phyloP scores from a whole-genome alignment of 2,329 filamentous ascomycete genomes.

The Cladophialophora carrionii region DNA sequence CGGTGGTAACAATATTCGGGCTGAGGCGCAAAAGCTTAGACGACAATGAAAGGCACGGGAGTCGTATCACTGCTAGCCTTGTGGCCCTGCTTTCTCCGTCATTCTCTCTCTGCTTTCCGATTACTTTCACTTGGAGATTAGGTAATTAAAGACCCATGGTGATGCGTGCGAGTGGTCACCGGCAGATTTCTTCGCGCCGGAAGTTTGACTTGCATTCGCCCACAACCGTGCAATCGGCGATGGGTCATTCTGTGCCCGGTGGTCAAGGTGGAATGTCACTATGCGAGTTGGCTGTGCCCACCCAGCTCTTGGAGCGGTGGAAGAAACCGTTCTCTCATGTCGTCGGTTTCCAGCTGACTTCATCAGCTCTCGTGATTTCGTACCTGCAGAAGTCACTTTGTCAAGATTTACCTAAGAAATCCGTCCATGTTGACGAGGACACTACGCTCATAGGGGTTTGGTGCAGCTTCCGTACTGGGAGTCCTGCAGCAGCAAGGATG shows the following conservation, averaged over 20 bases:
- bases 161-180: neutral
- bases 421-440: neutral
- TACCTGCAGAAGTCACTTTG: slow-evolving; percentile 17
- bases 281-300: no score
- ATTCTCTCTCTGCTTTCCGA: neutral
- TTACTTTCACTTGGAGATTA: neutral
- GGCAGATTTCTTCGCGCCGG: no score
- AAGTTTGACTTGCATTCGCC: neutral
- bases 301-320: neutral
- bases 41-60: neutral
- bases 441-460: slow-evolving; percentile 1
- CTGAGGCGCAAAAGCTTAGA: neutral
- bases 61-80: neutral
- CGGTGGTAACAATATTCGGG: neutral
- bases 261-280: no score
- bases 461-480: neutral
- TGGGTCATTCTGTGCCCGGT: neutral
- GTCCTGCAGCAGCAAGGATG: neutral
- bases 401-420: slow-evolving; percentile 16
- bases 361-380: neutral
- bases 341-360: neutral
- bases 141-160: neutral
- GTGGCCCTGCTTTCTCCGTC: neutral
- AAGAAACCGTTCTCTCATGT: neutral
- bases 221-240: neutral